Base-by-base conservation (phyloP, 257 asterid genomes). In the Paraleonurus japonicus region DNA sequence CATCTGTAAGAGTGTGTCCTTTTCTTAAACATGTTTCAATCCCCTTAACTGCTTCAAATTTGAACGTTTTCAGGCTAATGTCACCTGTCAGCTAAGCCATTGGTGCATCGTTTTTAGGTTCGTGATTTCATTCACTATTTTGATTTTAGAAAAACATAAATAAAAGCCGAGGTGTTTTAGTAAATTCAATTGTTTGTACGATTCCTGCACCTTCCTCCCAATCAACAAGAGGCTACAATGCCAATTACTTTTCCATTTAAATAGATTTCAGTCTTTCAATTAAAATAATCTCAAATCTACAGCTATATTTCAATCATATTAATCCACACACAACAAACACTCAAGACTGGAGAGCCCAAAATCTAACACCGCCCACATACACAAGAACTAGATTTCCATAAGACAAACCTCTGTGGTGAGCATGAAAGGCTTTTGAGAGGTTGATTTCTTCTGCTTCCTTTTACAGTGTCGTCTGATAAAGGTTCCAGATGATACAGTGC, bases 381-480 rank as follows among this genome's bases (percentile, higher is more conserved):
- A 45, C 64, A 70, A 53, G 35, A 64, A 73, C 32, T 28, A 41
- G 19, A 59, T 22, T 61, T 70, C 57, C 48, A 71, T 23, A 3
- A 67, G 53, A 83, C 87, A 32, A 64, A 89, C 96, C 98, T 89
- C 95, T 26, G 97, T 93, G 74, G 84, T 83, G 17, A 93, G 95
- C 75, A 78, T 81, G 89, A 93, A 89, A 48, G 97, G 97, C 79
- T 84, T 89, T 71, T 63, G 95, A 65, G 87, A 79, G 41, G 92
- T 90, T 66, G 86, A 69, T 74, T 65, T 87, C 37, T 47, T 82
- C 77, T 86, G 92, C 74, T 81, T 85, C 73, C 72, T 80, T 76
- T 85, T 92, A 87, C 81, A 41, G 4, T 71, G 79, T 74, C 92
- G 78, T 66, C 87, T 71, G 37, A 50, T 60, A 27, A 53, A 69